Percentiles rank a stretch among this genome's conserved stretches.
These are phyloP conservation scores for Stipa capillata DNA, from an alignment of 176 grass and related monocot genomes.

Conservation along the genomic window DNA sequence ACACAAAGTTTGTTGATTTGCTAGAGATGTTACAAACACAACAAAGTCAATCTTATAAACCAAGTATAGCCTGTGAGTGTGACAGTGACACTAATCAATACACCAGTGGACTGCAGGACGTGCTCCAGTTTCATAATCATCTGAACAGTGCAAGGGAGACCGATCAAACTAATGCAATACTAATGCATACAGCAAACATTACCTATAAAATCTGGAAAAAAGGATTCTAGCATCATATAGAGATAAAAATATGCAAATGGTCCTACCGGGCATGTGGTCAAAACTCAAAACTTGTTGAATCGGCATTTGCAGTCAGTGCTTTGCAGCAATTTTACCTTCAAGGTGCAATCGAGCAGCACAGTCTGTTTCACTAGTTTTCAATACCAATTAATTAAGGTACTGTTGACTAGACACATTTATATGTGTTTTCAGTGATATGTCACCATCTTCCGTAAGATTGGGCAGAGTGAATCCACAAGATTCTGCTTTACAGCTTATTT, in stretches of 20 bases:
- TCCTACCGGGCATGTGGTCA: background rate
- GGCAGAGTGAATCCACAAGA: background rate
- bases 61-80: background rate
- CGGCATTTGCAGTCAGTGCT: constrained; percentile 2
- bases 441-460: background rate
- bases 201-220: background rate
- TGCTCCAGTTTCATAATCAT: background rate
- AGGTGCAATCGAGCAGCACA: background rate
- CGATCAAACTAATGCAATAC: background rate
- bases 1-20: background rate
- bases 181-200: background rate
- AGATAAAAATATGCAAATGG: background rate
- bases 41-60: background rate
- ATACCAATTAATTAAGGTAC: background rate
- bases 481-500: background rate
- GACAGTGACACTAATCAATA: background rate
- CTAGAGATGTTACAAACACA: background rate
- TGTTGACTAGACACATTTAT: background rate
- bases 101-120: background rate
- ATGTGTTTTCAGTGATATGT: constrained; percentile 2
- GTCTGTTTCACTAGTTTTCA: constrained; percentile 13
- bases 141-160: background rate
- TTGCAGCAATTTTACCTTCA: background rate
- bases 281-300: background rate
- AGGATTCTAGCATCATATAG: background rate